phyloP scores from a whole-genome alignment of 2,329 filamentous ascomycete species.

The Alternaria sp. region DNA sequence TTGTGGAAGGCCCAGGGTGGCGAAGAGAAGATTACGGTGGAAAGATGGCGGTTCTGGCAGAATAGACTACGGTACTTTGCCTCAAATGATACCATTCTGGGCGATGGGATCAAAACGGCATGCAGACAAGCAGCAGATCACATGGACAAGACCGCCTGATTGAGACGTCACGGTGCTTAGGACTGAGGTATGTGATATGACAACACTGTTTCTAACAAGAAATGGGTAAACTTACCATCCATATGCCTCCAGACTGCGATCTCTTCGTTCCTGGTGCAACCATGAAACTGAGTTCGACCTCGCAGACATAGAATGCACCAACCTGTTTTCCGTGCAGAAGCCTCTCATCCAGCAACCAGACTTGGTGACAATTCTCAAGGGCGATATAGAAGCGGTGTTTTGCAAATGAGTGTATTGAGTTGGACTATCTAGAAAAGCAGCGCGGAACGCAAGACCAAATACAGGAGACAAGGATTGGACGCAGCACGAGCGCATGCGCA shows the following conservation, averaged over 20 bases:
- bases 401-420: background rate
- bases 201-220: too few relatives aligned
- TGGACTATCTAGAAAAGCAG: background rate
- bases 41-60: background rate
- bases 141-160: background rate
- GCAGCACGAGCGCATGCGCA: too few relatives aligned
- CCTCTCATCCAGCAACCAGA: too few relatives aligned
- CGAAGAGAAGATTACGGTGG: background rate
- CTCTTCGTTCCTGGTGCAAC: too few relatives aligned
- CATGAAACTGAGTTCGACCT: too few relatives aligned
- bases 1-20: background rate
- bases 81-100: background rate
- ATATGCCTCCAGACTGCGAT: too few relatives aligned
- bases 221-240: too few relatives aligned
- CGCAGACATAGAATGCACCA: too few relatives aligned
- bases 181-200: background rate
- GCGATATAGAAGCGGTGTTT: background rate
- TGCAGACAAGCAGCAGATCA: background rate
- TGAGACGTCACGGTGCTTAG: background rate
- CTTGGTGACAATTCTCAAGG: background rate
- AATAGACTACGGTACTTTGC: background rate
- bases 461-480: too few relatives aligned
- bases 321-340: too few relatives aligned
- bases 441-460: background rate
- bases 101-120: background rate